These are phyloP conservation scores for Venturia carpophila DNA, from an alignment of 2,329 filamentous ascomycete genomes.

Conservation along the genomic window DNA sequence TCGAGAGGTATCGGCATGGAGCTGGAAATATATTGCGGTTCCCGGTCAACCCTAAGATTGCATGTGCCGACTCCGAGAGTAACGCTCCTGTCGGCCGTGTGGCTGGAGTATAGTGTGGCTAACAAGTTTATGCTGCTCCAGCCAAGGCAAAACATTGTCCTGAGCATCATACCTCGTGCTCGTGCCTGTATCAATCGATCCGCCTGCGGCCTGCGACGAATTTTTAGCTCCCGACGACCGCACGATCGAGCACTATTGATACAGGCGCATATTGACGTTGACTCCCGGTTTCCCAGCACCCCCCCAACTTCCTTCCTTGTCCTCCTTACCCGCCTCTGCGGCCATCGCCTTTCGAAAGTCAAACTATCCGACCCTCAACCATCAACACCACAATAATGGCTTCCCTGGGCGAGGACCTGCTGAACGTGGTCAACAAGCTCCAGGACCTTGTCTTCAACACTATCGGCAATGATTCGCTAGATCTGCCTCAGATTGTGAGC, in stretches of 20 bases:
- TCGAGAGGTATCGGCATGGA: background rate
- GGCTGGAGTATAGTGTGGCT: background rate
- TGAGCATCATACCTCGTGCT: background rate
- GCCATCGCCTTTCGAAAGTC: background rate
- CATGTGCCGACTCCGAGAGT: background rate
- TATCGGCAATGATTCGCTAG: constrained; percentile 95
- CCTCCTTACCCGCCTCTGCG: background rate
- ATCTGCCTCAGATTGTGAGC: constrained; percentile 87
- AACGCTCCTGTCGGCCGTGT: too few species aligned
- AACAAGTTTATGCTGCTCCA: background rate
- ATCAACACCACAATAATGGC: constrained; percentile 54
- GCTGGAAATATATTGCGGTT: background rate
- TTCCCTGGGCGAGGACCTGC: constrained; percentile 88
- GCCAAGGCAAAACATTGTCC: constrained; percentile 4
- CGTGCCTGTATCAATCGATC: background rate
- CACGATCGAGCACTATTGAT: background rate
- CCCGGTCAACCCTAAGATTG: background rate
- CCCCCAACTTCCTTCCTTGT: background rate
- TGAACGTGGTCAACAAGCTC: constrained; percentile 93
- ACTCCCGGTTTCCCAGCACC: background rate
- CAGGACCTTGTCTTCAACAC: constrained; percentile 99
- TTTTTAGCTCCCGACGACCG: background rate
- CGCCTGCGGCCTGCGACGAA: background rate
- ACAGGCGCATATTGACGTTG: background rate
- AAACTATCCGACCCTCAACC: background rate